phyloP scores from a whole-genome alignment of 371 early-diverging fungal species.

The Mortierella sp. region DNA sequence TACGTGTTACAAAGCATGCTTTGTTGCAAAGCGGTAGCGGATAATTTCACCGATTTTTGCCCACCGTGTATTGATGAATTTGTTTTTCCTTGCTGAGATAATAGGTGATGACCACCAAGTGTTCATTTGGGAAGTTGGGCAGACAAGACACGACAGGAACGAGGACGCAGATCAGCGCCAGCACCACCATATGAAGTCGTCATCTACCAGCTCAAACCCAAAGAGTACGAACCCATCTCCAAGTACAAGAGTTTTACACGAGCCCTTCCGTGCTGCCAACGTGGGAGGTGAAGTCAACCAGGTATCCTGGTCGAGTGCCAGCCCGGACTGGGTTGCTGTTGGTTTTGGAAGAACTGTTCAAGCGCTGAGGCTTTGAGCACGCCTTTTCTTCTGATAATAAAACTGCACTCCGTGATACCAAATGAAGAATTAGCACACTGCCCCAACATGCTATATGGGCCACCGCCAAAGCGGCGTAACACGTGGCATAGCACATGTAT shows the following conservation, averaged over 20 bases:
- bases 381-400: too few relatives aligned
- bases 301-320: conserved; percentile 75
- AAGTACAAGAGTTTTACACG: conserved; percentile 59
- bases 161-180: conserved; percentile 25
- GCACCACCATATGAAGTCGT: conserved; percentile 41
- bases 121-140: conserved; percentile 84
- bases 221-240: conserved; percentile 37
- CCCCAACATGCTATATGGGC: too few relatives aligned
- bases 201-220: conserved; percentile 14
- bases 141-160: conserved; percentile 27
- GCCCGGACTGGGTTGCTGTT: conserved; percentile 83
- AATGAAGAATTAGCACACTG: too few relatives aligned
- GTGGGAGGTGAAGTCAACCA: conserved; percentile 79
- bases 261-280: conserved; percentile 77
- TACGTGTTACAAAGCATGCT: conserved; percentile 36
- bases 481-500: too few relatives aligned
- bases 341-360: conserved; percentile 75
- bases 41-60: background rate
- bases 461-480: too few relatives aligned
- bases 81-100: too few relatives aligned
- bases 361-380: conserved; percentile 62
- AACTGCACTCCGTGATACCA: too few relatives aligned
- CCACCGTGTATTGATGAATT: too few relatives aligned
- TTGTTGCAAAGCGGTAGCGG: background rate
- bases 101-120: conserved; percentile 84